Percentiles rank a stretch among this genome's conserved stretches.
phyloP scores from a whole-genome alignment of 257 asterid species.

The Nicotiana attenuata region DNA sequence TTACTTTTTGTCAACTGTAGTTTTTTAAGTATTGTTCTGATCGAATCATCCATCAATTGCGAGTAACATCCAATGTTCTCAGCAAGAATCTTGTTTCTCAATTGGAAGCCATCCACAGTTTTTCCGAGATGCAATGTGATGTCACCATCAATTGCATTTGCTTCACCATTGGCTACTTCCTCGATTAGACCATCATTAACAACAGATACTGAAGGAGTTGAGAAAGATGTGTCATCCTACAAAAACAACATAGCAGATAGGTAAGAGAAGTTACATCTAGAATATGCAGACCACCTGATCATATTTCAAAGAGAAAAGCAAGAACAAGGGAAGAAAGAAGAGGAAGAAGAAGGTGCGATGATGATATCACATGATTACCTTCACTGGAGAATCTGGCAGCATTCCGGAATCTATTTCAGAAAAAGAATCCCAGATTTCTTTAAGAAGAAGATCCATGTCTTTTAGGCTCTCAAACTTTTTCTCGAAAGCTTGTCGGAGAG shows the following conservation, averaged over 20 bases:
- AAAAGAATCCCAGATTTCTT: constrained; percentile 48
- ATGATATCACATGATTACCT: constrained; percentile 43
- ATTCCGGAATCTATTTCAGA: constrained; percentile 44
- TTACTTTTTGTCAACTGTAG: constrained; percentile 42
- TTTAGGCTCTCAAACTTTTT: constrained; percentile 54
- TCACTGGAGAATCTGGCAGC: constrained; percentile 36
- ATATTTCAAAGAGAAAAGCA: background rate
- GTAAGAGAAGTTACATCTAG: background rate
- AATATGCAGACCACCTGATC: background rate
- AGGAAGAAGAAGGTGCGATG: constrained; percentile 12
- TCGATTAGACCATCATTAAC: constrained; percentile 27
- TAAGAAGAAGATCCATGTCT: constrained; percentile 48
- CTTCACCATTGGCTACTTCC: constrained; percentile 40
- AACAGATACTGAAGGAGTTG: constrained; percentile 33
- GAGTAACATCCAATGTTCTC: constrained; percentile 51
- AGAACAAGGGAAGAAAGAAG: constrained; percentile 11
- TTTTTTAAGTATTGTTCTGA: constrained; percentile 37
- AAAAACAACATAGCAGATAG: constrained; percentile 20
- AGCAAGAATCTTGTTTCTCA: constrained; percentile 56
- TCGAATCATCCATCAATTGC: constrained; percentile 45
- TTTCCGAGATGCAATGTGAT: constrained; percentile 40
- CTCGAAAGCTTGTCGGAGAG: constrained; percentile 40
- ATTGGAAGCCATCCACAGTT: constrained; percentile 54
- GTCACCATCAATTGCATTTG: constrained; percentile 48
- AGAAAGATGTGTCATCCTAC: constrained; percentile 52